Base-by-base conservation (phyloP, 2,329 filamentous ascomycete species). In the Ceratocystis harringtonii region DNA sequence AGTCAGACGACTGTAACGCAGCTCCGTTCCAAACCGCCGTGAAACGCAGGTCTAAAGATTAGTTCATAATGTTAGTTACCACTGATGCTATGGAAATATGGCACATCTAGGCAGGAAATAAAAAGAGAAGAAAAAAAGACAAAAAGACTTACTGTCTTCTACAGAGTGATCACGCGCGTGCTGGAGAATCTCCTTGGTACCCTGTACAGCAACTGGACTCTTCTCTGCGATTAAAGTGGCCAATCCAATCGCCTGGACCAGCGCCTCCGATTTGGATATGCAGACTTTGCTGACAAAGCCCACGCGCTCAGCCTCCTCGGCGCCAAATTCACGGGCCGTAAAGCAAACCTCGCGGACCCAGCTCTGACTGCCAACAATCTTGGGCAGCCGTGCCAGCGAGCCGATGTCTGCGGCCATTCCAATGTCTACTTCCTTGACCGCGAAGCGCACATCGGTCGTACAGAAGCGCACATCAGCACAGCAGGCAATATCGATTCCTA, bases 11-110 rank as follows among this genome's bases (percentile, higher is more conserved):
- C 78, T 96, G 92, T 70, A 96, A 73, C 72, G 89, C 88, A 1
- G 85, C 88, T 70, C 84, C 82, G 72, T 97, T 97, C 92, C 92
- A 96, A 0, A 94, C 81, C 10, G 84, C 81, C 3, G 92, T 95
- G 75, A 96, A 96, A 66, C 84, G 83, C 73, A 97, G 76, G 60
- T 85, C 84, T 86, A 69, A 22, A 65, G 15, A 17, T 8, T 12
- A 12, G 8, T 50, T 25, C 28, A 28, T 15, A 15, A 50, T 62
- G 25, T 58, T 44, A 25, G 43, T 55, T 61, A 65, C 36, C 22
- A 43, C 32, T 6, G 19, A 36, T 7, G 30, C 22, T 19, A 17
- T 48, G 2, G 19, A 17, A 10, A 19, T 45, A 15, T 41, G 36
- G 36, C 28, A 6, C 12, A 44, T 30, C 41, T 41, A 41, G 36